These are phyloP conservation scores for Mariannaea sp. DNA, from an alignment of 2,329 filamentous ascomycete species.

Conservation along the genomic window DNA sequence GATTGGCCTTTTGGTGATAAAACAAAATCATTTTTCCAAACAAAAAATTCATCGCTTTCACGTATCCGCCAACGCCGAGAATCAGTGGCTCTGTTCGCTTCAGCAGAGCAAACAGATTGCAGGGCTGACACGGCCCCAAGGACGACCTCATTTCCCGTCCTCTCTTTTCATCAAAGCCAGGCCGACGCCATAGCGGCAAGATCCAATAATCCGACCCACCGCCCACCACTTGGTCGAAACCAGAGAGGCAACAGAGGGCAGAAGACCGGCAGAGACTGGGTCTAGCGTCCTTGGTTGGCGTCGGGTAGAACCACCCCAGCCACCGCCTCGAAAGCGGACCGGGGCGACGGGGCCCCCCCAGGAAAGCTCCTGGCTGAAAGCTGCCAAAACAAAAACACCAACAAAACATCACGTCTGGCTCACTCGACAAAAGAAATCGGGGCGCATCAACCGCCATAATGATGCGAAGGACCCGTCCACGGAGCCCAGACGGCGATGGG, in stretches of 20 bases:
- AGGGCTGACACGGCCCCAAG: slow-evolving; percentile 5
- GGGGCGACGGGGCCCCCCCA: slow-evolving; percentile 34
- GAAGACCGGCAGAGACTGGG: slow-evolving; percentile 19
- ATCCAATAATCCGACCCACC: slow-evolving; percentile 33
- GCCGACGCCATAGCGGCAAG: too few species aligned
- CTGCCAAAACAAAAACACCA: slow-evolving; percentile 40
- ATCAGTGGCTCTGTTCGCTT: not conserved
- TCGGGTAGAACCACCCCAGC: slow-evolving; percentile 34
- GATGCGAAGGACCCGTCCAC: slow-evolving; percentile 60
- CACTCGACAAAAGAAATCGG: slow-evolving; percentile 30
- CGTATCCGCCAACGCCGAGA: not conserved
- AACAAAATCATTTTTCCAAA: too few species aligned
- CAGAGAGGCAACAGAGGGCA: too few species aligned
- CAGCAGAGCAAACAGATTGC: slow-evolving; percentile 6
- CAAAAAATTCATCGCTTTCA: slow-evolving; percentile 1
- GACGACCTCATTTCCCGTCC: not conserved
- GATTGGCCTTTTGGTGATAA: not conserved
- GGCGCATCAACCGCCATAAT: slow-evolving; percentile 45
- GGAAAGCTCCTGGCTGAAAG: slow-evolving; percentile 32
- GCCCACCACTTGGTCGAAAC: slow-evolving; percentile 11
- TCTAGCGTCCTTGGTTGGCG: slow-evolving; percentile 23
- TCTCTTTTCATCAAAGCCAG: slow-evolving; percentile 9
- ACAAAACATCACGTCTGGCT: slow-evolving; percentile 29
- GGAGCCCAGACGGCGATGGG: slow-evolving; percentile 60
- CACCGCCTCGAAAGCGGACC: slow-evolving; percentile 39